Base-by-base conservation (phyloP, 2,329 filamentous ascomycete genomes). In the Diaporthe citri region DNA sequence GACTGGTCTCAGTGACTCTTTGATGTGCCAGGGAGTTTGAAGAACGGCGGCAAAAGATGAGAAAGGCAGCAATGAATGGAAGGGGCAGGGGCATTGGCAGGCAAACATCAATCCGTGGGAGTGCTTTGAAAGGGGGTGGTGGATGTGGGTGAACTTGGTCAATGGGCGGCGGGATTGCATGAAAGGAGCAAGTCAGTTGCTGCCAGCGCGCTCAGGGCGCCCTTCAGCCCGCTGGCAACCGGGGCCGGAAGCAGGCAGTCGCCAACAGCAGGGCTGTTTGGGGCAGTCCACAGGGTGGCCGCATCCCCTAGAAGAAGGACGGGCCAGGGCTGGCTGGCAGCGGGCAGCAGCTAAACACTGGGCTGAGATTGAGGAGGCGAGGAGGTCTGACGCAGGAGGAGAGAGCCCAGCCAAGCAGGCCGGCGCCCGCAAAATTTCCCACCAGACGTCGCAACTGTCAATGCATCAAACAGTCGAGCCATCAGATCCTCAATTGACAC, bases 401-500 rank as follows among this genome's bases (percentile, higher is more conserved):
- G 64, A 72, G 73, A 62, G 73, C 52, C 64, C 73, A 46, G 73
- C 73, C 73, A 69, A 69, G 64, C 64, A 73, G 66, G 73, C 73
- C 34, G 72, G 46, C 64, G 57, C 73, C 73, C 55, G 66, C 71
- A 74, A 74, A 74, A 74, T 71, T 71, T 74, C 73, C 73, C 52
- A 71, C 64, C 64, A 64, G 71, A 64, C 71, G 64, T 69, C 48
- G 64, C 46, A 64, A 39, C 57, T 71, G 64, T 72, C 43, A 56
- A 70, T 59, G 56, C 73, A 60, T 72, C 70, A 72, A 72, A 64
- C 71, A 72, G 60, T 55, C 71, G 59, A 39, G 57, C 56, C 70
- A 76, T 72, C 74, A 60, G 39, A 66, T 59, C 43, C 34, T 75
- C 75, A 74, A 72, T 76, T 76, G 75, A 36, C 59, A 72, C 41